Base-by-base conservation (phyloP, 2,329 filamentous ascomycete species). In the Ceratocystis diversiconidia region DNA sequence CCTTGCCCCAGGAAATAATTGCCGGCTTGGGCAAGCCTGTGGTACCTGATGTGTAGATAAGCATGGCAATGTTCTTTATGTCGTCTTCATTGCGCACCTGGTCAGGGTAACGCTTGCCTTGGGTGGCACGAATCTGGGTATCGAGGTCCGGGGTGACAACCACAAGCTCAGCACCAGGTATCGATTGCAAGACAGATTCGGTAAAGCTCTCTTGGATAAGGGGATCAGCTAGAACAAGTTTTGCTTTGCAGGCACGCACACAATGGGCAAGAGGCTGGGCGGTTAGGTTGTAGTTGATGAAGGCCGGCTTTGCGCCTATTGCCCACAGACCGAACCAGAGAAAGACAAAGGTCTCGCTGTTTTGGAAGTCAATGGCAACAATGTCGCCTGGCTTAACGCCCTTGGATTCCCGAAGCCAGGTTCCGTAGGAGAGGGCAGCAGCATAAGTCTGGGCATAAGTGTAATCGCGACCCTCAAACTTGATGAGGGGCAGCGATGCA, bases 21-120 rank as follows among this genome's bases (percentile, higher is more conserved):
- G 88, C 88, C 0, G 87, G 83, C 72, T 95, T 95, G 8, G 90
- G 90, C 69, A 95, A 76, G 0, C 90, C 90, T 0, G 90, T 95
- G 0, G 90, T 95, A 19, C 90, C 90, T 36, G 87, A 90, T 0
- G 90, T 95, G 73, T 89, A 95, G 70, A 96, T 92, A 69, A 95
- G 80, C 57, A 87, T 79, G 1, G 83, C 86, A 77, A 90, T 84
- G 66, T 84, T 81, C 6, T 79, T 75, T 5, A 76, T 71, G 19
- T 77, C 74, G 65, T 79, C 73, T 17, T 83, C 79, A 61, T 76
- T 74, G 67, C 85, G 80, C 59, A 79, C 74, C 59, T 79, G 74
- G 73, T 90, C 82, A 12, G 86, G 79, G 43, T 81, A 79, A 4
- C 88, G 80, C 25, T 79, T 72, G 0, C 83, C 78, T 1, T 80